phyloP scores from a whole-genome alignment of 2,329 filamentous ascomycete genomes.

The Penicillium crustosum region DNA sequence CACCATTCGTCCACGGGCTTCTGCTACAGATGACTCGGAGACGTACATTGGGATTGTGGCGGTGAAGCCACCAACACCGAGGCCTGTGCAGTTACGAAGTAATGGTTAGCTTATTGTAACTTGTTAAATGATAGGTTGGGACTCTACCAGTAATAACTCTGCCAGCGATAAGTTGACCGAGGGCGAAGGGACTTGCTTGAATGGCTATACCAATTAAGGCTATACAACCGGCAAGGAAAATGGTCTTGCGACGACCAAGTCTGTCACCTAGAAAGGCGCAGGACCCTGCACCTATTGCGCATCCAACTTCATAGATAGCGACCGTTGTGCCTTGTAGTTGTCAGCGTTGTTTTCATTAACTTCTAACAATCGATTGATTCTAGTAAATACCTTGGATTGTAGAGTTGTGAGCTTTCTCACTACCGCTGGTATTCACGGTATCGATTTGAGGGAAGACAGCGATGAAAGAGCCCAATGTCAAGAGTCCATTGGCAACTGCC shows the following conservation, averaged over 20 bases:
- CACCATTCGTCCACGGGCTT: constrained; percentile 21
- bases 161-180: constrained; percentile 8
- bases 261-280: constrained; percentile 18
- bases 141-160: constrained; percentile 19
- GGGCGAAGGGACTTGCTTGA: constrained; percentile 17
- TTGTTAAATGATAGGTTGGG: neutral
- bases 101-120: neutral
- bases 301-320: constrained; percentile 29
- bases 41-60: constrained; percentile 29
- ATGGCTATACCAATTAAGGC: constrained; percentile 17
- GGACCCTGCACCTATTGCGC: constrained; percentile 20
- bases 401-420: constrained; percentile 18
- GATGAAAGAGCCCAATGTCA: constrained; percentile 20
- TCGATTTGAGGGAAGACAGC: constrained; percentile 19
- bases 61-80: constrained; percentile 28
- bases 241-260: constrained; percentile 21
- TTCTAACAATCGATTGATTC: neutral
- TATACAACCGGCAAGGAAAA: constrained; percentile 19
- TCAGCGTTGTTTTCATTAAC: neutral
- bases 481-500: constrained; percentile 19
- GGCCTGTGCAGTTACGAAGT: constrained; percentile 7
- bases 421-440: constrained; percentile 15
- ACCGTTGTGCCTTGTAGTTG: constrained; percentile 20
- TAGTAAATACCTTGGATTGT: constrained; percentile 18
- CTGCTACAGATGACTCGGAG: constrained; percentile 19